Conservation (phyloP, 2,329 filamentous ascomycete genomes). For the Penicillium aurantiogriseum region DNA sequence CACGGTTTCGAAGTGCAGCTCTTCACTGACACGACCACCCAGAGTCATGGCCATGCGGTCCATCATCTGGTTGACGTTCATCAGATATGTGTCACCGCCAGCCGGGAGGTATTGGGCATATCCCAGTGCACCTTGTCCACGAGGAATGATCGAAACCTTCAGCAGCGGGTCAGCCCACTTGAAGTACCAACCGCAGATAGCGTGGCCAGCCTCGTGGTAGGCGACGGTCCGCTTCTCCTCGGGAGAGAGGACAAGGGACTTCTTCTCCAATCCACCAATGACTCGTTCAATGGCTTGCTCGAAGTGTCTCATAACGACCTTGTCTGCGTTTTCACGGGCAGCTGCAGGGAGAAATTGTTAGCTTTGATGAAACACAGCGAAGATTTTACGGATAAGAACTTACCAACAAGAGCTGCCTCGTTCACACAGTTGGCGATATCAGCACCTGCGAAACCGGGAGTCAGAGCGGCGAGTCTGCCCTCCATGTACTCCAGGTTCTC, state of each 20-base stretch:
- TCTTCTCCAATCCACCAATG: constrained; percentile 94
- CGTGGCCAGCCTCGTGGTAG: constrained; percentile 97
- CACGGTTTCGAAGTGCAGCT: constrained; percentile 94
- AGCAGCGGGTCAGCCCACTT: constrained; percentile 93
- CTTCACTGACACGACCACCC: constrained; percentile 90
- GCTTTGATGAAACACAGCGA: constrained; percentile 14
- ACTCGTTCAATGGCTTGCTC: constrained; percentile 98
- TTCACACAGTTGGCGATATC: constrained; percentile 99
- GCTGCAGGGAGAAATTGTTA: constrained; percentile 56
- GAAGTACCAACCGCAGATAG: constrained; percentile 98
- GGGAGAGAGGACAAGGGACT: constrained; percentile 87
- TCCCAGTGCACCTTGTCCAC: constrained; percentile 86
- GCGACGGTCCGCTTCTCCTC: constrained; percentile 94
- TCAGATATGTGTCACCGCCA: constrained; percentile 80
- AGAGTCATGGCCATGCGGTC: constrained; percentile 99
- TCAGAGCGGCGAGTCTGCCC: constrained; percentile 85
- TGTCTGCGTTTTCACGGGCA: constrained; percentile 75
- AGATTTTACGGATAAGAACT: constrained; percentile 34
- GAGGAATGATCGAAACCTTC: constrained; percentile 97
- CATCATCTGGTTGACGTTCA: constrained; percentile 95
- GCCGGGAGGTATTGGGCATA: constrained; percentile 97
- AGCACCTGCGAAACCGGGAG: constrained; percentile 93
- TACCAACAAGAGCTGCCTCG: constrained; percentile 93
- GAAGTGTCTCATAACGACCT: constrained; percentile 85
- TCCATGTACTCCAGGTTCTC: constrained; percentile 86